Conservation (phyloP, 371 early-diverging fungal species). For the Aphelidium insulamus region DNA sequence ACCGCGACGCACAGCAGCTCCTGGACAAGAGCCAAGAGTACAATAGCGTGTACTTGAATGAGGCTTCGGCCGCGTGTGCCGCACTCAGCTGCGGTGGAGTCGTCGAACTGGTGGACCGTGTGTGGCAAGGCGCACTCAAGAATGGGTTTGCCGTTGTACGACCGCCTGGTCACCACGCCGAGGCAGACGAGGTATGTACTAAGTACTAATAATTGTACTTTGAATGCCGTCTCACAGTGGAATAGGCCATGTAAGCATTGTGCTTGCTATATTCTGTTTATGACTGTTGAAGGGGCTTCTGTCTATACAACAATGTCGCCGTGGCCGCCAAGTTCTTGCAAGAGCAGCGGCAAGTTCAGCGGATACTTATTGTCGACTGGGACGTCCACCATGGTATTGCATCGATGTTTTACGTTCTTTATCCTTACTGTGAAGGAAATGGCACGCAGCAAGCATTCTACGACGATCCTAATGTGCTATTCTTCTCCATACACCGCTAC, state of each 20-base stretch:
- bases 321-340: conserved; percentile 46
- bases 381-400: conserved; percentile 68
- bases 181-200: conserved; percentile 22
- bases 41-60: conserved; percentile 48
- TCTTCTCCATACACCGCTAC: conserved; percentile 64
- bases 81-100: conserved; percentile 48
- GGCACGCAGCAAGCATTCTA: conserved; percentile 67
- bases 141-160: conserved; percentile 70
- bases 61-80: conserved; percentile 30
- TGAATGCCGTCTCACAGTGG: no score
- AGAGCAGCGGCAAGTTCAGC: conserved; percentile 14
- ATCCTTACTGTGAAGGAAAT: conserved; percentile 27
- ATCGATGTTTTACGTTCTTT: not conserved
- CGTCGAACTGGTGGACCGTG: conserved; percentile 40
- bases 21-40: conserved; percentile 7
- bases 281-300: conserved; percentile 46
- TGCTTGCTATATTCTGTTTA: not conserved
- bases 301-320: conserved; percentile 68
- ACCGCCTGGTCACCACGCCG: conserved; percentile 83
- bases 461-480: conserved; percentile 48
- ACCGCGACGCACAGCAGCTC: conserved; percentile 2
- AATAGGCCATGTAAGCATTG: no score
- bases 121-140: conserved; percentile 28
- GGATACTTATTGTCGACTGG: conserved; percentile 75
- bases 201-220: conserved; percentile 3